Evolutionary conservation across 2,329 filamentous ascomycete genomes (phyloP), one percentile per base, ranked within the genome.

Genomic region (Davidsoniella eucalypti): DNA sequence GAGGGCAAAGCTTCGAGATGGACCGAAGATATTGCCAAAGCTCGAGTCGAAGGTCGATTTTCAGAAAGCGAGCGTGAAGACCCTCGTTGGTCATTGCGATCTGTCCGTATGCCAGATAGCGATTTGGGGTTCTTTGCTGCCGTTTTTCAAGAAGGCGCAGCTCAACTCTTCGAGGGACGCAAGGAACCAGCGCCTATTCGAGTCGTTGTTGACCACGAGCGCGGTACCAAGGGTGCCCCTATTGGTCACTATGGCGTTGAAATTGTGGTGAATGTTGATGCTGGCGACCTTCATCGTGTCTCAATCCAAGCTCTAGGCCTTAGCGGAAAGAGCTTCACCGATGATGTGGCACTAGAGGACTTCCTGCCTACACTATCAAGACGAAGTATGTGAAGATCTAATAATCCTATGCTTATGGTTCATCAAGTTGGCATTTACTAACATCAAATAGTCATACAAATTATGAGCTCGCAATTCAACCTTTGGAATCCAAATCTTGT

Each of bases 21-120:
- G 64, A 78, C 79, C 25, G 90, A 96, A 64, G 92, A 96, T 56
- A 72, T 95, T 10, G 78, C 80, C 44, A 93, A 90, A 65, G 87
- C 88, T 7, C 79, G 82, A 55, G 78, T 95, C 12, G 90, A 95
- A 64, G 83, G 80, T 5, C 77, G 88, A 9, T 94, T 93, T 59
- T 69, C 84, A 0, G 87, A 94, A 61, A 63, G 69, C n/a, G 86
- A 94, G 66, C 78, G 88, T 52, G 87, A 94, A 62, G 76, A 82
- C 52, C 73, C 80, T 14, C 78, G 75, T 57, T 95, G 87, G 87
- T 84, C 84, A 29, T 73, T 93, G 29, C 77, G 87, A 37, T 83
- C 80, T 17, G 73, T 78, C 12, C 75, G 72, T 52, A 73, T 79
- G 61, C 71, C 73, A 37, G 82, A 80, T 58, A 73, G 67, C 52